A percentile compares a stretch with the other conserved stretches of the same genome.
phyloP scores from a whole-genome alignment of 2,329 filamentous ascomycete genomes.

The Colletotrichum paranaense region DNA sequence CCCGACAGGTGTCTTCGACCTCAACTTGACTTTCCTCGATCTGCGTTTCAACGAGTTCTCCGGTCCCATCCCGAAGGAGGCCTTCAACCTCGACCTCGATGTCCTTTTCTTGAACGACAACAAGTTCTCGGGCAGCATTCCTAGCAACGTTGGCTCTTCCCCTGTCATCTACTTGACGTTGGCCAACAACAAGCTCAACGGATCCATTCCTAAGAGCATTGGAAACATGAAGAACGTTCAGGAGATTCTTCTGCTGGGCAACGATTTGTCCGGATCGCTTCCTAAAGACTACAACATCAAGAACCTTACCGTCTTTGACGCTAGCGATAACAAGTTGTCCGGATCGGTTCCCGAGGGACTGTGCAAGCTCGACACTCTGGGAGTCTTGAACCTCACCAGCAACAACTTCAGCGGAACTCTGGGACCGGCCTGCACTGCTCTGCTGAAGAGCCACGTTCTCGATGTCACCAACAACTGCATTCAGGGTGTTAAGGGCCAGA shows the following conservation, averaged over 20 bases:
- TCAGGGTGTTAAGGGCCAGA: constrained; percentile 7
- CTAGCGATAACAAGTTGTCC: constrained; percentile 16
- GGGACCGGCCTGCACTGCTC: constrained; percentile 8
- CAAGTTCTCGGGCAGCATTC: constrained; percentile 14
- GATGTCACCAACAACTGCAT: constrained; percentile 19
- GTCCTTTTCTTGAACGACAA: constrained; percentile 18
- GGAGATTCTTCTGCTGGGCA: constrained; percentile 14
- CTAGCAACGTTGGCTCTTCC: constrained; percentile 8
- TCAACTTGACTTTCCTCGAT: constrained; percentile 1
- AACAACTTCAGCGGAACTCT: constrained; percentile 13
- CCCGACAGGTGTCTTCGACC: neutral
- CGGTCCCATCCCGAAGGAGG: constrained; percentile 2
- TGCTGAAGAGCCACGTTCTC: neutral
- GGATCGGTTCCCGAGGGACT: constrained; percentile 4
- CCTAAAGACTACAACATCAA: neutral
- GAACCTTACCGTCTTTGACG: constrained; percentile 17
- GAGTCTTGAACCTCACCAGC: constrained; percentile 4
- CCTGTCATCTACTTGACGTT: neutral
- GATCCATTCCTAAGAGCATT: neutral
- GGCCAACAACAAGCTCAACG: constrained; percentile 14
- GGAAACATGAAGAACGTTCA: neutral
- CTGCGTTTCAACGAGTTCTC: constrained; percentile 19
- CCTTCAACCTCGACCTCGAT: constrained; percentile 10
- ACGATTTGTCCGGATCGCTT: constrained; percentile 1
- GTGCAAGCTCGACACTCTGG: neutral